Evolutionary conservation across 345 rosid genomes (phyloP), one percentile per base, ranked within the genome.

Genomic region (Arabidopsis suecica): DNA sequence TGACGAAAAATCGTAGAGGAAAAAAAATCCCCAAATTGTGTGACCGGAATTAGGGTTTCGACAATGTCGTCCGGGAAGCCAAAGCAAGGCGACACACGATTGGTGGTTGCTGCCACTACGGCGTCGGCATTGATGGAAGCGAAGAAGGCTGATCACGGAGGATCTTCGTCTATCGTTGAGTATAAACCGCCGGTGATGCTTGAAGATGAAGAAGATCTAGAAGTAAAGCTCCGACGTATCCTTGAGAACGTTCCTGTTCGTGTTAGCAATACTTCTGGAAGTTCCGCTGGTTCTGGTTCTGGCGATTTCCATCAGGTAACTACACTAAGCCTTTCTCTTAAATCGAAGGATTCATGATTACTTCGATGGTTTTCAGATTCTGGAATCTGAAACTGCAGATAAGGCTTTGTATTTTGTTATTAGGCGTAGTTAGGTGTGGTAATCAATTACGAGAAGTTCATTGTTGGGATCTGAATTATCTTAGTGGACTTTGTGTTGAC

Each of bases 221-320:
- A 93, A 83, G 8, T 95, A 13, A 95, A 93, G 86, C 99, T 92
- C 68, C 89, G 96, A 10, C 78, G 99, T 36, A 95, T 95, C 76
- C 72, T 95, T 23, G 98, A 92, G 65, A 95, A 95, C 72, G 99
- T 95, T 0, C 99, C 99, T 0, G 98, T 95, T 53, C 89, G 98
- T 20, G 98, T 95, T 70, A 90, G 88, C 47, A 95, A 92, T 65
- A 89, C 99, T 42, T 95, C 99, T 1, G 97, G 98, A 12, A 95
- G 99, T 81, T 95, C 98, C 6, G 99, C 98, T 4, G 97, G 99
- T 80, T 89, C 96, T 16, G 98, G 97, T 55, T 95, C 97, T 61
- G 93, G 96, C 9, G 99, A 93, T 78, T 95, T 95, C 57, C 99
- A 95, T 65, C 99, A 93, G 96, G 99, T 90, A 76, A 51, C 23